phyloP scores from a whole-genome alignment of 257 asterid genomes.

The Nicotiana attenuata region DNA sequence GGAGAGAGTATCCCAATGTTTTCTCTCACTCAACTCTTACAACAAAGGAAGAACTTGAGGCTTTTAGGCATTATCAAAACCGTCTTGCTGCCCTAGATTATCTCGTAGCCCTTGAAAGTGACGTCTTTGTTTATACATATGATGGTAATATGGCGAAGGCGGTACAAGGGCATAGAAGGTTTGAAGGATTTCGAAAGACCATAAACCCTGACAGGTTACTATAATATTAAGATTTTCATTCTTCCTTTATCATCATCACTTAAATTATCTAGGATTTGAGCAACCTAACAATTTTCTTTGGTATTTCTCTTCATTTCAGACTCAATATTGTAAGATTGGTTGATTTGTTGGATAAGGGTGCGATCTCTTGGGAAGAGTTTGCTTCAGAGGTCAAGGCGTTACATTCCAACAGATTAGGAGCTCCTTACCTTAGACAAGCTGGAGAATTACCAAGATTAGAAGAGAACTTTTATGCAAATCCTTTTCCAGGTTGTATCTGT shows the following conservation, averaged over 20 bases:
- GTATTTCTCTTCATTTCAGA: conserved; percentile 25
- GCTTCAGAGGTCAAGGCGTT: conserved; percentile 34
- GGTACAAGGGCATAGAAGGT: conserved; percentile 67
- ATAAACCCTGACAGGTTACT: conserved; percentile 56
- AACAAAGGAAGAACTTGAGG: conserved; percentile 36
- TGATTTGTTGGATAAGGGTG: conserved; percentile 40
- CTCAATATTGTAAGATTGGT: conserved; percentile 40
- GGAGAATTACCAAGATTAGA: conserved; percentile 42
- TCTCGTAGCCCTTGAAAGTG: conserved; percentile 56
- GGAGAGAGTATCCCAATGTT: conserved; percentile 42
- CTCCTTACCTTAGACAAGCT: conserved; percentile 39
- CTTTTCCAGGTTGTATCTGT: conserved; percentile 61
- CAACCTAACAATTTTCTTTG: neutral
- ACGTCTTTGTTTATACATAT: conserved; percentile 55
- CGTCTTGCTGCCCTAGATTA: conserved; percentile 74
- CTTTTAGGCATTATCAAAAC: conserved; percentile 41
- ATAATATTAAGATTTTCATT: neutral
- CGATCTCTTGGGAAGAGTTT: conserved; percentile 41
- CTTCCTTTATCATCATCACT: neutral
- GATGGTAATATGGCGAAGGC: conserved; percentile 80
- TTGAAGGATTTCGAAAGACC: conserved; percentile 50
- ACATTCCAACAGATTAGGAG: conserved; percentile 51
- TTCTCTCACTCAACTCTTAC: conserved; percentile 55
- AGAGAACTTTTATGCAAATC: conserved; percentile 66
- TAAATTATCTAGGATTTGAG: neutral